Conservation (phyloP, 352 stramenopile species). For the Phytophthora fragariae region DNA sequence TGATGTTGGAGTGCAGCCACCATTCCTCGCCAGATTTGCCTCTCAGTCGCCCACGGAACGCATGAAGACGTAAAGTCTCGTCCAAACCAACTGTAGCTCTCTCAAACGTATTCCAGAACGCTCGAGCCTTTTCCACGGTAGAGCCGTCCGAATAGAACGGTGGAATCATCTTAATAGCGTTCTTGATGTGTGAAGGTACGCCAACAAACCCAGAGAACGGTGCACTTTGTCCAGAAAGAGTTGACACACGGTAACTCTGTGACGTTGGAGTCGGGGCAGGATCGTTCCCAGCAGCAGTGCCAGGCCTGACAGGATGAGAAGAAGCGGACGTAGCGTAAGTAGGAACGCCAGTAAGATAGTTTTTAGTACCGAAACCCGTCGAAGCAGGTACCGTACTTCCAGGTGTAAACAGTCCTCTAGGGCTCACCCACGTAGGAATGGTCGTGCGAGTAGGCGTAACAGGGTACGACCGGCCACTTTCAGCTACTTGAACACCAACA, state of each 20-base stretch:
- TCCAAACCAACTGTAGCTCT: not conserved
- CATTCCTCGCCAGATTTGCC: constrained; percentile 2
- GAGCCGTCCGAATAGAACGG: not conserved
- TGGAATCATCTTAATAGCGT: not conserved
- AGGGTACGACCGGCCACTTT: no score
- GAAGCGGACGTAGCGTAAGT: no score
- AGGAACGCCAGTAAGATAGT: no score
- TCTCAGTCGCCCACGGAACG: not conserved
- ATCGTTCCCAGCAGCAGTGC: no score
- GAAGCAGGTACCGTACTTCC: no score
- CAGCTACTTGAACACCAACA: no score
- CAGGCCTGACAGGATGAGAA: no score
- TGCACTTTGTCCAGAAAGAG: not conserved
- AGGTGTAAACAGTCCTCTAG: no score
- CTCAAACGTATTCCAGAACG: constrained; percentile 1
- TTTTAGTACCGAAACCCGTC: no score
- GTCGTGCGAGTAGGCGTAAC: no score
- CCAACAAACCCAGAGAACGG: not conserved
- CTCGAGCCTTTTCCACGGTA: not conserved
- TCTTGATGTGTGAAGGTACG: not conserved
- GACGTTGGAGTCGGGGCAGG: no score
- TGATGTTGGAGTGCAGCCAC: constrained; percentile 1
- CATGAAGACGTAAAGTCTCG: not conserved
- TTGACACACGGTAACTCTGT: not conserved
- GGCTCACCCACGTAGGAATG: no score